Conservation (phyloP, 495 filamentous ascomycete genomes). For the Xylaria castorea region DNA sequence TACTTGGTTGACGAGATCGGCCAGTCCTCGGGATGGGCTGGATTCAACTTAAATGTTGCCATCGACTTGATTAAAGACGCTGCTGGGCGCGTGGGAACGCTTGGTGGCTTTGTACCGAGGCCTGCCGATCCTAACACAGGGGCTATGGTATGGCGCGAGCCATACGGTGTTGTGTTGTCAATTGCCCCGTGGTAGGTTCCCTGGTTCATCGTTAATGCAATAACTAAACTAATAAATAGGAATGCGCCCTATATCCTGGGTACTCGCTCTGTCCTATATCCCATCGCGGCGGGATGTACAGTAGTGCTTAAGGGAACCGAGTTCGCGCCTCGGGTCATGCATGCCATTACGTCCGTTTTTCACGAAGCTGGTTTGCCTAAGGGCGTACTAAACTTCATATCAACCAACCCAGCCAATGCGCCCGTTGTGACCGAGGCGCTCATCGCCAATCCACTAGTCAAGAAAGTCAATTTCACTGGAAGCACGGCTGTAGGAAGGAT, state of each 20-base stretch:
- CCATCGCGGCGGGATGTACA: constrained; percentile 85
- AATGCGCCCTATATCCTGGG: constrained; percentile 79
- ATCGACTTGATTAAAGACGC: constrained; percentile 71
- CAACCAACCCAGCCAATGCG: constrained; percentile 59
- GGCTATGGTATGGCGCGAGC: constrained; percentile 80
- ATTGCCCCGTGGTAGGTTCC: constrained; percentile 80
- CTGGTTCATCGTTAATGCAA: not conserved
- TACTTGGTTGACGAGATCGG: constrained; percentile 77
- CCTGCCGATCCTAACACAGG: constrained; percentile 59
- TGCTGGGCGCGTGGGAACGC: constrained; percentile 66
- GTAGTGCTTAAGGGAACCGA: constrained; percentile 80
- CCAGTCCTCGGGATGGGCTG: constrained; percentile 56
- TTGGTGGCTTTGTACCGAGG: constrained; percentile 68
- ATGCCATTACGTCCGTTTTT: constrained; percentile 72
- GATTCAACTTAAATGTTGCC: constrained; percentile 69
- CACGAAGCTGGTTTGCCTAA: constrained; percentile 73
- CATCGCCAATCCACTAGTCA: constrained; percentile 61
- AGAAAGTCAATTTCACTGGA: constrained; percentile 75
- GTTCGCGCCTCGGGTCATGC: constrained; percentile 75
- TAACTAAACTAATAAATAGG: constrained; percentile 53
- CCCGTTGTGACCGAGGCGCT: constrained; percentile 61
- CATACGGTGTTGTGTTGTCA: constrained; percentile 79
- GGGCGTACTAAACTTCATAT: constrained; percentile 66
- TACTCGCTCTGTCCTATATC: constrained; percentile 69
- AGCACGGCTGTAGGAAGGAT: constrained; percentile 64